Conservation (phyloP, 2,329 filamentous ascomycete species). For the Lasiodiplodia sp. region DNA sequence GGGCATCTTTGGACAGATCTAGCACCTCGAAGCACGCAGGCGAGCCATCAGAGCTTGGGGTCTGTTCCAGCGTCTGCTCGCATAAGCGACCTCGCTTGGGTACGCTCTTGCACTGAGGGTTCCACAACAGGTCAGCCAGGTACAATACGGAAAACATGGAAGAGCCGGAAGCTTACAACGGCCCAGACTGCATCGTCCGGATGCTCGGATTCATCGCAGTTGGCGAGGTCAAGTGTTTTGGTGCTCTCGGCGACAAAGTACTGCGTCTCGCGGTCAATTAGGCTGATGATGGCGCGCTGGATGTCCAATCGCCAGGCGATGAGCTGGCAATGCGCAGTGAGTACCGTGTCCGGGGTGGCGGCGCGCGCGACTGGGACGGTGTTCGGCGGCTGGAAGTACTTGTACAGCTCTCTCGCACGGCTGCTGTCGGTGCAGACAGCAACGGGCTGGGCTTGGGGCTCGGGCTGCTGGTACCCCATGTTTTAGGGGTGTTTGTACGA, state of each 20-base stretch:
- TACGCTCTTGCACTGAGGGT: slow-evolving; percentile 39
- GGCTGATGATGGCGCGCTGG: slow-evolving; percentile 48
- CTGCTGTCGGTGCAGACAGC: slow-evolving; percentile 26
- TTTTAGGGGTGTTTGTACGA: slow-evolving; percentile 2
- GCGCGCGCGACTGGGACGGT: slow-evolving; percentile 15
- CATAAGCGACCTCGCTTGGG: slow-evolving; percentile 45
- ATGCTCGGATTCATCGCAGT: slow-evolving; percentile 43
- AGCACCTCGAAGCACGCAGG: slow-evolving; percentile 50
- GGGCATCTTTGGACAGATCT: slow-evolving; percentile 42
- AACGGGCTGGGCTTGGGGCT: neutral
- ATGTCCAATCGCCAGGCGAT: slow-evolving; percentile 46
- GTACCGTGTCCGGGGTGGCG: slow-evolving; percentile 39
- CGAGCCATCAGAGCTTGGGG: slow-evolving; percentile 36
- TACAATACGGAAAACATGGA: neutral
- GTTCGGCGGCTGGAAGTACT: slow-evolving; percentile 37
- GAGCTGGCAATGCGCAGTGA: slow-evolving; percentile 47
- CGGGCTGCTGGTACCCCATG: slow-evolving; percentile 9
- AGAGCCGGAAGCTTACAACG: slow-evolving; percentile 34
- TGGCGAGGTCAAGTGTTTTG: slow-evolving; percentile 48
- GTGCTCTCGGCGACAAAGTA: slow-evolving; percentile 62
- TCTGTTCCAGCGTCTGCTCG: slow-evolving; percentile 40
- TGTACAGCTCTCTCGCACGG: slow-evolving; percentile 41
- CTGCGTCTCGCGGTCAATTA: slow-evolving; percentile 58
- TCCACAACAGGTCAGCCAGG: neutral
- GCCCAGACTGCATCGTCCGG: slow-evolving; percentile 45